Percentiles rank a stretch among this genome's conserved stretches.
Conservation (phyloP, 176 grass and related monocot genomes). For the Triticum turgidum region DNA sequence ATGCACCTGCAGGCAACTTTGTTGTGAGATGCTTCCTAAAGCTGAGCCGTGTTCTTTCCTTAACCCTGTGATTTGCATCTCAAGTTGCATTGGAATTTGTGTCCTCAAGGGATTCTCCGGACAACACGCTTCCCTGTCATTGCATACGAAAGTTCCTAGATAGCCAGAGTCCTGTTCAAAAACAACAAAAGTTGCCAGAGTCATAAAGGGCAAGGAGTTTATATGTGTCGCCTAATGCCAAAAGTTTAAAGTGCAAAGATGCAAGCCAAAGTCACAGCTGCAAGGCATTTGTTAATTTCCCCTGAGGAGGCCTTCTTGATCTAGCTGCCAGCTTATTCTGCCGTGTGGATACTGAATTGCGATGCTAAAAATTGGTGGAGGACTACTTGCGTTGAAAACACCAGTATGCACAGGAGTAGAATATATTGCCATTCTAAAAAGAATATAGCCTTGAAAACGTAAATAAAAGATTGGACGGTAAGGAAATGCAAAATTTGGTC, state of each 20-base stretch:
- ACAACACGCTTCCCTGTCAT: background rate
- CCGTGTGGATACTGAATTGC: background rate
- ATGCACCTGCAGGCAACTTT: background rate
- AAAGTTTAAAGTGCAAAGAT: conserved; percentile 5
- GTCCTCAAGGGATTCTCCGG: background rate
- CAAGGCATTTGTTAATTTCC: conserved; percentile 2
- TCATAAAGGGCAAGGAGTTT: background rate
- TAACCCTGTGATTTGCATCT: background rate
- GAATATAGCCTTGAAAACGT: too few species aligned
- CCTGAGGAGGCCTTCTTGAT: background rate
- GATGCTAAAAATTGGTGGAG: background rate
- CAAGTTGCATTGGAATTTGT: background rate
- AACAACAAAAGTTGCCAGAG: background rate
- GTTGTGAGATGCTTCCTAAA: background rate
- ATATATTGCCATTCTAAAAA: too few species aligned
- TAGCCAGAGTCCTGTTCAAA: background rate
- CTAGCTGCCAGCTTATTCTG: background rate
- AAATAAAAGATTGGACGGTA: too few species aligned
- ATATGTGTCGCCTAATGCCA: background rate
- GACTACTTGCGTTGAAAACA: background rate
- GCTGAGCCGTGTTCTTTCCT: background rate
- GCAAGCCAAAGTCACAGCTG: conserved; percentile 10
- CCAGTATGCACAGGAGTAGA: background rate
- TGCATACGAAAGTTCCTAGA: background rate
- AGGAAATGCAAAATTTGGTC: background rate